A percentile compares a stretch with the other conserved stretches of the same genome.
These are phyloP conservation scores for Pugionium cornutum DNA, from an alignment of 345 rosid genomes.

Conservation along the genomic window DNA sequence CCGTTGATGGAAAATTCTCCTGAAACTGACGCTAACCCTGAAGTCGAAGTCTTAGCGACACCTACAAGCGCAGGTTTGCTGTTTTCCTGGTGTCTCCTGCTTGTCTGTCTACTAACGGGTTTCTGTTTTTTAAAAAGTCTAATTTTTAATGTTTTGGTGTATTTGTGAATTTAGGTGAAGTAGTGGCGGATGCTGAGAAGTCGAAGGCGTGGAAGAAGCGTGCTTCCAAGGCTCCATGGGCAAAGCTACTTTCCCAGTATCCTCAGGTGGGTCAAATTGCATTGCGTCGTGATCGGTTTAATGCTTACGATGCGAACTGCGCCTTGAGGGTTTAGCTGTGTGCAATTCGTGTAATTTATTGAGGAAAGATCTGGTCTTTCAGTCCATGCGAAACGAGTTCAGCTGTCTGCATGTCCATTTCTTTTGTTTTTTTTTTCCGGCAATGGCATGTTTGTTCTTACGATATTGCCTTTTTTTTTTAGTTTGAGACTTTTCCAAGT, in stretches of 20 bases:
- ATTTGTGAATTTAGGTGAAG: slow-evolving; percentile 42
- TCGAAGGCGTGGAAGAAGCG: slow-evolving; percentile 34
- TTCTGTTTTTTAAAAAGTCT: neutral
- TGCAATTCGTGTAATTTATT: neutral
- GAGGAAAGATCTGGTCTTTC: slow-evolving; percentile 20
- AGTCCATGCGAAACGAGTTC: slow-evolving; percentile 3
- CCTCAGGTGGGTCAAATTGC: slow-evolving; percentile 53
- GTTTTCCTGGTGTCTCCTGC: slow-evolving; percentile 19
- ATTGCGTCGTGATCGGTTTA: slow-evolving; percentile 11
- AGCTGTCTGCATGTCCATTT: slow-evolving; percentile 18
- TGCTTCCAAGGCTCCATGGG: slow-evolving; percentile 70
- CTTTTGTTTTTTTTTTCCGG: too few species aligned
- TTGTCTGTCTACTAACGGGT: neutral
- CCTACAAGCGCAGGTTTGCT: slow-evolving; percentile 55
- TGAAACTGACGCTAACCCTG: slow-evolving; percentile 43
- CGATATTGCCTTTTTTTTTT: neutral
- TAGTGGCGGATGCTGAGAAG: slow-evolving; percentile 28
- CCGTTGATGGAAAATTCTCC: slow-evolving; percentile 42
- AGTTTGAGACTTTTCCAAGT: neutral
- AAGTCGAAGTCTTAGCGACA: slow-evolving; percentile 51
- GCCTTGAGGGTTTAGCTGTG: slow-evolving; percentile 11
- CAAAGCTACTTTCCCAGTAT: slow-evolving; percentile 81
- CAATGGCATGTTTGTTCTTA: neutral
- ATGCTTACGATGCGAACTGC: neutral
- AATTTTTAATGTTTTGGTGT: slow-evolving; percentile 15